Evolutionary conservation across 1,284 basidiomycete genomes (phyloP), one percentile per base, ranked within the genome.

Genomic region (Sanghuangporus weigelae): DNA sequence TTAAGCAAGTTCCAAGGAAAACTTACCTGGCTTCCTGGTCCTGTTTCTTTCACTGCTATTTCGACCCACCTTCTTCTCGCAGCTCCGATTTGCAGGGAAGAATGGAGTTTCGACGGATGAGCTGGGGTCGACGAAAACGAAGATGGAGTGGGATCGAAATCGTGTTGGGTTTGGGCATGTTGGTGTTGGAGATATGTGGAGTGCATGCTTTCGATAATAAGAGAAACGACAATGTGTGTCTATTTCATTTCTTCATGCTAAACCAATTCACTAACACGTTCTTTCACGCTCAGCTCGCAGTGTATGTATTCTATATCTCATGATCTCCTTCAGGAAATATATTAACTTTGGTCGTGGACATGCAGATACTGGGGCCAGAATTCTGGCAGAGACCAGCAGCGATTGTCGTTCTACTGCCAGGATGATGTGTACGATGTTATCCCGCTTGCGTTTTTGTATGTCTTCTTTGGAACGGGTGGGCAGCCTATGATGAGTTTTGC

Each of bases 401-500:
- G 21, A 26, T 40, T 66, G 7, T 60, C 62, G n/a, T 66, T 44
- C 57, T 66, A 66, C 36, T 66, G 65, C 40, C 65, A 68, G 44
- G 71, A 73, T 59, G 67, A 71, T 57, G 65, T 70, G 10, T 68
- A 71, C 42, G 66, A 73, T 59, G 67, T 66, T 7, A 67, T 73
- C 50, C 71, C 71, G 14, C 60, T 73, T 31, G 70, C 71, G 16
- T 73, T 73, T 59, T 53, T 73, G 4, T 69, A 70, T 59, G 65
- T 65, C 16, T 73, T 72, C 66, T 72, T 70, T 60, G 69, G 68
- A 7, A 68, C 67, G 35, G 70, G 69, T 19, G 69, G 69, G 14
- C 62, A 69, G 19, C 72, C 72, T n/a, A 63, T 65, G 26, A 66
- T 73, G 61, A 69, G 72, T 61, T 67, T 73, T n/a, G 69, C 72